Conservation (phyloP, 805 yeast species). For the Martiniozyma abietophila region DNA sequence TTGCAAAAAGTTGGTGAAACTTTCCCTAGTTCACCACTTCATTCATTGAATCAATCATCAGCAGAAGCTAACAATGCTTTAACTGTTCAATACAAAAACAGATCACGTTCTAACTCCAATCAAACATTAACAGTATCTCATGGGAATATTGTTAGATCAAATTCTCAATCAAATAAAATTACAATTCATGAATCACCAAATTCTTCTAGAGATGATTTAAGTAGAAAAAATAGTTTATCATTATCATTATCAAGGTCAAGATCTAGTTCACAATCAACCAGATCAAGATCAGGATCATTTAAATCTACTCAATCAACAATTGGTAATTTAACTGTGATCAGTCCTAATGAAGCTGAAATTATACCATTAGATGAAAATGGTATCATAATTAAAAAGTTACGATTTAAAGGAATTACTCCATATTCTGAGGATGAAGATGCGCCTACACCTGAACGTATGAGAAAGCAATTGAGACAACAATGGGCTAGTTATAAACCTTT, state of each 20-base stretch:
- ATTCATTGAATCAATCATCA: slow-evolving; percentile 21
- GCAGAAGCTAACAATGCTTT: slow-evolving; percentile 14
- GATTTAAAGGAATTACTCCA: slow-evolving; percentile 44
- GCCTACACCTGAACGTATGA: slow-evolving; percentile 32
- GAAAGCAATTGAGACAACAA: slow-evolving; percentile 28
- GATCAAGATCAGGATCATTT: slow-evolving; percentile 7
- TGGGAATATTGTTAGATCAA: slow-evolving; percentile 17
- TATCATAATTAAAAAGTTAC: slow-evolving; percentile 31
- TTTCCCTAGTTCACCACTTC: slow-evolving; percentile 24
- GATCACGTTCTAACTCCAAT: slow-evolving; percentile 21
- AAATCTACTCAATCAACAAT: slow-evolving; percentile 5
- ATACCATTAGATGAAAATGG: slow-evolving; percentile 14
- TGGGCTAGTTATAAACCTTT: slow-evolving; percentile 26
- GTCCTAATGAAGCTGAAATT: slow-evolving; percentile 8
- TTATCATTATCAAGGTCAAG: slow-evolving; percentile 11
- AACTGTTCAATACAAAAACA: slow-evolving; percentile 15
- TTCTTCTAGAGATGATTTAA: slow-evolving; percentile 1
- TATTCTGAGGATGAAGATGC: slow-evolving; percentile 47
- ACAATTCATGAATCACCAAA: neutral
- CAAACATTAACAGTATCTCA: slow-evolving; percentile 11
- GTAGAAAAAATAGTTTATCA: slow-evolving; percentile 5
- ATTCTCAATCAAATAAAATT: slow-evolving; percentile 8
- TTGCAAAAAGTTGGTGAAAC: slow-evolving; percentile 1
- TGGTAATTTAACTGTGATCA: slow-evolving; percentile 20
- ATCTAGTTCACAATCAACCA: slow-evolving; percentile 17